Percentiles rank a stretch among this genome's conserved stretches.
Evolutionary conservation across 345 rosid genomes (phyloP).

Genomic region (Conringia planisiliqua): DNA sequence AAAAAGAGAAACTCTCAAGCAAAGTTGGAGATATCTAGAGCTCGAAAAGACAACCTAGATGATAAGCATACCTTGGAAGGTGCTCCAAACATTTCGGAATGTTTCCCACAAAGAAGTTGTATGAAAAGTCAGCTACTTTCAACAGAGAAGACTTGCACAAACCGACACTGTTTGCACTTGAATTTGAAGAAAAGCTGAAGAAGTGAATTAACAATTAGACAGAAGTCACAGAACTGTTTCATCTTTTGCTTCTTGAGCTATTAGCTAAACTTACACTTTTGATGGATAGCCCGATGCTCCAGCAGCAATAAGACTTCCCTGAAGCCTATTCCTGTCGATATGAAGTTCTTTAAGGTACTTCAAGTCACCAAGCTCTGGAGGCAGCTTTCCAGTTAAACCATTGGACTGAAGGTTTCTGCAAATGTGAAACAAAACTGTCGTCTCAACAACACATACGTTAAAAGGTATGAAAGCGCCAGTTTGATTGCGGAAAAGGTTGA

Average conservation of each 20-base stretch:
- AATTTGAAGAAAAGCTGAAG: slow-evolving; percentile 56
- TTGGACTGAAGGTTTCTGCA: slow-evolving; percentile 92
- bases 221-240: background rate
- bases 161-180: slow-evolving; percentile 53
- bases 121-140: slow-evolving; percentile 79
- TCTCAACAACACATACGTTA: background rate
- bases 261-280: slow-evolving; percentile 24
- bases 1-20: background rate
- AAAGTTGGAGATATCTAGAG: background rate
- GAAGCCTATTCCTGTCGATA: slow-evolving; percentile 86
- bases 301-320: slow-evolving; percentile 69
- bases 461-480: background rate
- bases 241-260: slow-evolving; percentile 6
- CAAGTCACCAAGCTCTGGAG: slow-evolving; percentile 74
- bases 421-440: slow-evolving; percentile 10
- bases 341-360: slow-evolving; percentile 70
- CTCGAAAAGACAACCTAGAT: background rate
- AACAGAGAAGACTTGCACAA: slow-evolving; percentile 74
- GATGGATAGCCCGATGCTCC: slow-evolving; percentile 28
- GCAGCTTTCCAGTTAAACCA: slow-evolving; percentile 80
- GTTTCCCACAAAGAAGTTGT: slow-evolving; percentile 76
- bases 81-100: slow-evolving; percentile 79
- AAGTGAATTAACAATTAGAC: background rate
- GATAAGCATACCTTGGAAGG: slow-evolving; percentile 64
- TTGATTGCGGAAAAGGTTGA: background rate